These are phyloP conservation scores for Cryptococcus neoformans DNA, from an alignment of 1,284 basidiomycete species.

Conservation along the genomic window DNA sequence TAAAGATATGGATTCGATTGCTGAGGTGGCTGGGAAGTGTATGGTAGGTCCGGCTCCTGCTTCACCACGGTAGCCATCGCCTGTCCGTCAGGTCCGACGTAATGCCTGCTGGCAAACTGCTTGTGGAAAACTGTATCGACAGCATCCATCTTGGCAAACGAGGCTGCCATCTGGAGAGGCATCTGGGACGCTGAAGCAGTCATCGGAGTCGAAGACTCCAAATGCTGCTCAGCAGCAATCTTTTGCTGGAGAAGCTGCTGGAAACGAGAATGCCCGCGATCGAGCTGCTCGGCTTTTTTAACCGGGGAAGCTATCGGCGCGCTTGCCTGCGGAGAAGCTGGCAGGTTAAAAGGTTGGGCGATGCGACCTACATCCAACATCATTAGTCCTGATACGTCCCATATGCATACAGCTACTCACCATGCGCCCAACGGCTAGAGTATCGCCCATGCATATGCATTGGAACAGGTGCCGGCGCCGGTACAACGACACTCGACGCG, in stretches of 20 bases:
- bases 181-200: neutral
- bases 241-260: slow-evolving; percentile 12
- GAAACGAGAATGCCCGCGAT: slow-evolving; percentile 4
- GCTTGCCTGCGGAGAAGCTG: neutral
- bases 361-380: neutral
- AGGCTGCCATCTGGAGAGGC: slow-evolving; percentile 1
- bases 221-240: slow-evolving; percentile 10
- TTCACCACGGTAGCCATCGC: neutral
- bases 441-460: neutral
- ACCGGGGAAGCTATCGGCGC: neutral
- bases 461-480: neutral
- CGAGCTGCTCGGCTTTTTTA: too few relatives aligned
- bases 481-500: neutral
- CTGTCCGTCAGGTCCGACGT: neutral
- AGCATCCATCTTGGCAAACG: slow-evolving; percentile 3
- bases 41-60: neutral
- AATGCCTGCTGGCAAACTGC: slow-evolving; percentile 9
- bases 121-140: slow-evolving; percentile 11
- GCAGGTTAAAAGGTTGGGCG: too few relatives aligned
- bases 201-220: neutral
- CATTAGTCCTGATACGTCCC: neutral
- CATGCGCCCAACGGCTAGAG: neutral
- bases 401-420: neutral
- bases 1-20: neutral
- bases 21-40: neutral